Evolutionary conservation across 305 asterid species (phyloP).

Genomic region (Stenogyne calaminthoides): DNA sequence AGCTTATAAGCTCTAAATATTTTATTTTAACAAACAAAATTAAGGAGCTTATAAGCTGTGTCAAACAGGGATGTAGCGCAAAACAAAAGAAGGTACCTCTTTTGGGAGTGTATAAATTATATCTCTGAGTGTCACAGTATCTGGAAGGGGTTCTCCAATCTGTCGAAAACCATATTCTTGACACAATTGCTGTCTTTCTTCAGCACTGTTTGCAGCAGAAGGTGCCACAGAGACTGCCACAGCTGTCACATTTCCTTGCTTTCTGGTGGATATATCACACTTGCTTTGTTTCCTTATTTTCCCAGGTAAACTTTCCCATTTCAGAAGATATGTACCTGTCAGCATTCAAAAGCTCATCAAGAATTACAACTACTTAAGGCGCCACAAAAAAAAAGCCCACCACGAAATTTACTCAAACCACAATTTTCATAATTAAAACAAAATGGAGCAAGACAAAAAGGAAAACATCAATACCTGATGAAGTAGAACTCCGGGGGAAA

Average conservation of each 20-base stretch:
- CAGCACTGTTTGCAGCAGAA: constrained; percentile 55
- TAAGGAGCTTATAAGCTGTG: too few relatives aligned
- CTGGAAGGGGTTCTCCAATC: constrained; percentile 97
- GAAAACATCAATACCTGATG: constrained; percentile 42
- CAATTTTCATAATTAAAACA: constrained; percentile 20
- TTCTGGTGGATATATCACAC: constrained; percentile 47
- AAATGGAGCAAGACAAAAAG: neutral
- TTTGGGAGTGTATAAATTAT: constrained; percentile 76
- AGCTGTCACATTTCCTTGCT: constrained; percentile 52
- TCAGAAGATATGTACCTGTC: constrained; percentile 56
- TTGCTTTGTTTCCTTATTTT: constrained; percentile 42
- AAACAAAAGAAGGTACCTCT: too few relatives aligned
- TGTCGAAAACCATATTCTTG: constrained; percentile 81
- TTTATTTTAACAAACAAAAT: too few relatives aligned
- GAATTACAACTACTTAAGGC: too few relatives aligned
- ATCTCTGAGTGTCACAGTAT: constrained; percentile 68
- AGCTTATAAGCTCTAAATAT: too few relatives aligned
- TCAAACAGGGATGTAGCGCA: too few relatives aligned
- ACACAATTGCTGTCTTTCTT: constrained; percentile 53
- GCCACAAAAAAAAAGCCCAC: too few relatives aligned
- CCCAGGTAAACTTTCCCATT: constrained; percentile 57
- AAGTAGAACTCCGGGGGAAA: constrained; percentile 45
- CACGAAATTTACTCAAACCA: neutral
- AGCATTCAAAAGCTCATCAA: neutral
- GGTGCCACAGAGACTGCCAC: constrained; percentile 72